Evolutionary conservation across 345 rosid genomes (phyloP).

Genomic region (Arabis alpina): DNA sequence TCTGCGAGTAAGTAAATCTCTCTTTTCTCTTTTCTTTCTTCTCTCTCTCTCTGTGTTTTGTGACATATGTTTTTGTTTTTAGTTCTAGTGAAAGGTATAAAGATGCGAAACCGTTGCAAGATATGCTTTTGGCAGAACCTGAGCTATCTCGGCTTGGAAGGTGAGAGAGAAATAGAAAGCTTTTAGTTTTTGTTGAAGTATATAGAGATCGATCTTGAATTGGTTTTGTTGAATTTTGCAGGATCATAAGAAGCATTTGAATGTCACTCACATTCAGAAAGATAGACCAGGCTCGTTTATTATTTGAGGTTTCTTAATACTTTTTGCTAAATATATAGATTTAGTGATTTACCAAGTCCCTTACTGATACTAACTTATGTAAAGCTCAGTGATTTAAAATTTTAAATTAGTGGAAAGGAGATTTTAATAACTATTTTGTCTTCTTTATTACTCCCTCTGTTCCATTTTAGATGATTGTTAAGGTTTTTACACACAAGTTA

Average conservation of each 20-base stretch:
- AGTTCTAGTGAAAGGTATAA: constrained; percentile 51
- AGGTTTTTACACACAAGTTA: no score
- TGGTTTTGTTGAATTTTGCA: constrained; percentile 45
- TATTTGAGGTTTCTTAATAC: constrained; percentile 4
- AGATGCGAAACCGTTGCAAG: constrained; percentile 60
- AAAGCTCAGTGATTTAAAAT: constrained; percentile 30
- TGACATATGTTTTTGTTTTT: constrained; percentile 17
- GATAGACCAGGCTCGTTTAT: not conserved
- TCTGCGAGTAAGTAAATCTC: constrained; percentile 54
- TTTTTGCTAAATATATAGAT: constrained; percentile 2
- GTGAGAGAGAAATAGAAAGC: constrained; percentile 49
- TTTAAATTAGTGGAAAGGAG: constrained; percentile 15
- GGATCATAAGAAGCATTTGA: constrained; percentile 49
- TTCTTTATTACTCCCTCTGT: no score
- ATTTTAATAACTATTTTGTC: no score
- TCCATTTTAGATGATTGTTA: no score
- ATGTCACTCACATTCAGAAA: not conserved
- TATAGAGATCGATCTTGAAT: constrained; percentile 2
- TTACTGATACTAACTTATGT: constrained; percentile 30
- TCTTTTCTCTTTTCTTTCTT: not conserved
- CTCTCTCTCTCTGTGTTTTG: constrained; percentile 1
- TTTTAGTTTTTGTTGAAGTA: constrained; percentile 7
- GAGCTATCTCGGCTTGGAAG: constrained; percentile 86
- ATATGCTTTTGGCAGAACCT: constrained; percentile 81
- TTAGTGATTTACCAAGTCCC: constrained; percentile 17